Percentiles rank a stretch among this genome's conserved stretches.
Evolutionary conservation across 495 filamentous ascomycete species (phyloP).

Genomic region (Staphylotrichum longicolle): DNA sequence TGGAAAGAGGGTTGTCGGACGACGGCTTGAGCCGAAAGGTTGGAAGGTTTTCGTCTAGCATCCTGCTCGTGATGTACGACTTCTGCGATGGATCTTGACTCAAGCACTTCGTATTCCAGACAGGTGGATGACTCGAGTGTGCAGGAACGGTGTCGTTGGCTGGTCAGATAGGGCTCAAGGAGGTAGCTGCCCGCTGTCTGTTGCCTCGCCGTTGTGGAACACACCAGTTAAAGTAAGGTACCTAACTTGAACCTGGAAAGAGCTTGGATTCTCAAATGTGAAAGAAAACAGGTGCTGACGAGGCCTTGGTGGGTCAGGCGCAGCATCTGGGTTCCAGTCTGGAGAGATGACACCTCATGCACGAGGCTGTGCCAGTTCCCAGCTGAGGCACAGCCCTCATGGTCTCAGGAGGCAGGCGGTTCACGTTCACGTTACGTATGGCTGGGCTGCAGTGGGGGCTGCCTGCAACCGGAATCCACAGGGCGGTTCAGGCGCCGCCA

Average conservation of each 20-base stretch:
- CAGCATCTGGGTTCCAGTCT: neutral
- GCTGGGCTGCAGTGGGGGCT: too few species aligned
- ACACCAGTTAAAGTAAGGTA: too few species aligned
- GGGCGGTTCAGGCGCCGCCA: too few species aligned
- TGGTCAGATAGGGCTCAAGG: too few species aligned
- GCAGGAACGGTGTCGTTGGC: too few species aligned
- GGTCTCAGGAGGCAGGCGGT: too few species aligned
- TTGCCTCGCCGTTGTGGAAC: too few species aligned
- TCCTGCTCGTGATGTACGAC: constrained; percentile 37
- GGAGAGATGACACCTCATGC: neutral
- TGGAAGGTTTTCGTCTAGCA: constrained; percentile 95
- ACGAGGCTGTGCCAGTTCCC: constrained; percentile 11
- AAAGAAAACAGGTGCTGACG: constrained; percentile 2
- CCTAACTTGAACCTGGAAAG: too few species aligned
- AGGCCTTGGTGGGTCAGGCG: constrained; percentile 7
- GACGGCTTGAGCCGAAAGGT: constrained; percentile 48
- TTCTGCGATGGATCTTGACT: neutral
- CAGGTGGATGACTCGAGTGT: neutral
- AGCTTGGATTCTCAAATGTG: neutral
- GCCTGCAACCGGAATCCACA: too few species aligned
- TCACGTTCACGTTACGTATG: too few species aligned
- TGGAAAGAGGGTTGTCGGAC: constrained; percentile 47
- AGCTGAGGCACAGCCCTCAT: too few species aligned
- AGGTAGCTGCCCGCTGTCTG: too few species aligned
- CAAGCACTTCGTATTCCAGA: neutral